Evolutionary conservation across 768 basidiomycete species (phyloP), one percentile per base, ranked within the genome.

Genomic region (Serpula lacrymans): DNA sequence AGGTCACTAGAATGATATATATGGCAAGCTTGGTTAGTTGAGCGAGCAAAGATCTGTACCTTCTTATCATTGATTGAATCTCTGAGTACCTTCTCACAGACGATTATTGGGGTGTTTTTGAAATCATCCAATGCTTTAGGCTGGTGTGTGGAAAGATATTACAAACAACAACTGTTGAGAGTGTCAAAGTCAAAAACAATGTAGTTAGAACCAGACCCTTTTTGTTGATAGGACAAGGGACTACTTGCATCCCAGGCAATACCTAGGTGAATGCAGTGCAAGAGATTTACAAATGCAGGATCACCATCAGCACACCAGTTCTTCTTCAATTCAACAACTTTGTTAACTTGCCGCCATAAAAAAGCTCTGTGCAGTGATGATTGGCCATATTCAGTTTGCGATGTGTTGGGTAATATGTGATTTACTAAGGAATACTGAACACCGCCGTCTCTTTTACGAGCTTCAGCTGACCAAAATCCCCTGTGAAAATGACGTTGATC

Each of bases 401-500:
- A n/a, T n/a, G n/a, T n/a, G n/a, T n/a, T n/a, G n/a, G n/a, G n/a
- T n/a, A n/a, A n/a, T n/a, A n/a, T n/a, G n/a, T n/a, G n/a, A n/a
- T n/a, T n/a, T 0, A 47, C 39, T 3, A 54, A 37, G 6, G 37
- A 32, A n/a, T 50, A 22, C 1, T 37, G 37, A 53, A 63, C 10
- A 64, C 34, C 0, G 51, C 24, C 1, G 36, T 27, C n/a, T 46
- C 52, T 31, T 35, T 11, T 0, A 58, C 52, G 9, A 62, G 62
- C 12, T 42, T 42, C 30, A 53, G 34, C 32, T 63, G 62, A 3
- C 46, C 50, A 35, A 63, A 59, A 34, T 63, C 63, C 4, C 63
- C 63, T 0, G 48, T 39, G 39, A 62, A 58, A 2, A 65, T 61
- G 1, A 67, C 43, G 40, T 61, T 64, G 1, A 64, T 40, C 0